Evolutionary conservation across 164 flowering plant species (phyloP).

Genomic region (Akebia trifoliata): DNA sequence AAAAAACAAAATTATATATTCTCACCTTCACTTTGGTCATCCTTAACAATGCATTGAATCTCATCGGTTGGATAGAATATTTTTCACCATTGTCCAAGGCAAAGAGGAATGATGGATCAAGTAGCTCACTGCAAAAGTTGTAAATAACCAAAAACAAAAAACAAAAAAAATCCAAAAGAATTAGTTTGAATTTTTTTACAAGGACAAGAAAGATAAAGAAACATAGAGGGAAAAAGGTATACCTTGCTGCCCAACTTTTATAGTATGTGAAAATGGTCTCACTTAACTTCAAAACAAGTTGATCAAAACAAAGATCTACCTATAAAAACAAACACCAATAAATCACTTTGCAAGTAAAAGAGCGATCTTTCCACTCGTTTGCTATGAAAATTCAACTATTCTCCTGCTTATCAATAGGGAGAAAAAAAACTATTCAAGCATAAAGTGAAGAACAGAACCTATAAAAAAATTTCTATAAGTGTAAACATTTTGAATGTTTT

Average conservation of each 20-base stretch:
- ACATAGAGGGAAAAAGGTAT: slow-evolving; percentile 11
- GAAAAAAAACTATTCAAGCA: background rate
- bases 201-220: background rate
- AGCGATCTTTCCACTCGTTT: background rate
- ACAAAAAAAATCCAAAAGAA: background rate
- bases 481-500: too few relatives aligned
- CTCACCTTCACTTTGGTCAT: slow-evolving; percentile 87
- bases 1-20: background rate
- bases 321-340: slow-evolving; percentile 18
- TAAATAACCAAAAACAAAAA: background rate
- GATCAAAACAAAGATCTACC: slow-evolving; percentile 98
- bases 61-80: slow-evolving; percentile 72
- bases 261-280: slow-evolving; percentile 81
- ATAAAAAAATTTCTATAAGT: too few relatives aligned
- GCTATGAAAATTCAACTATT: too few relatives aligned
- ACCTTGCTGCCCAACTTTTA: slow-evolving; percentile 98
- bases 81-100: slow-evolving; percentile 88
- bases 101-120: slow-evolving; percentile 94
- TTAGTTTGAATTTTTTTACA: background rate
- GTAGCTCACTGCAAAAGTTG: slow-evolving; percentile 57
- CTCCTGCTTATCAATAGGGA: too few relatives aligned
- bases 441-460: background rate
- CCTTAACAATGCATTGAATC: slow-evolving; percentile 64
- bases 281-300: slow-evolving; percentile 77
- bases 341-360: background rate